Evolutionary conservation across 2,329 filamentous ascomycete genomes (phyloP), one percentile per base, ranked within the genome.

Genomic region (Kalaharituber pfeilii): DNA sequence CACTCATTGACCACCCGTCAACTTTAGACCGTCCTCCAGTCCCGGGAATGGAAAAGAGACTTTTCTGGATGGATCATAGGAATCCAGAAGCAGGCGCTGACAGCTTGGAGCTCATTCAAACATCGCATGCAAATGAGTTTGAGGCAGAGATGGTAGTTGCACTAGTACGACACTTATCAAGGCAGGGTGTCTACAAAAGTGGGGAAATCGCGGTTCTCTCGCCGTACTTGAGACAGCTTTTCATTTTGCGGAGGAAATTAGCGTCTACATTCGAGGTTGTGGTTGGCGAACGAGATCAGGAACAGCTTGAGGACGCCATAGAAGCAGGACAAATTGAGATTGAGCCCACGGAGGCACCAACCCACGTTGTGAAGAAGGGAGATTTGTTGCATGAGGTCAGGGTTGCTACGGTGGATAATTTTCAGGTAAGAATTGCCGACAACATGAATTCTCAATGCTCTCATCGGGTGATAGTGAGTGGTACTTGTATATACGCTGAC

Each of bases 211-310:
- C 85, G 0, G 69, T 88, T 0, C 65, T 87, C 1, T 84, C 81
- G 0, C 83, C 84, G 0, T 87, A 88, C 60, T 69, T 86, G 0
- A 82, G 81, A 0, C 82, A 86, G 59, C 65, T 87, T 0, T 73
- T 68, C 2, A 68, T 82, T 0, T 68, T 87, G 1, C 73, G 73
- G 58, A 60, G 61, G 2, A 59, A 67, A 1, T 64, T 65, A 2
- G 70, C 73, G 3, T 72, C 74, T 30, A 71, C 71, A 0, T 65
- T 66, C 49, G 63, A 67, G 29, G 63, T 67, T 39, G 55, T 67
- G 6, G 53, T 67, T 1, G 65, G 64, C 39, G 65, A 65, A 44
- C 59, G 59, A 8, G 65, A 68, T 53, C 59, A 67, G 49, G 65
- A 67, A 26, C 53, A 59, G 15, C 52, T 64, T 13, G 62, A 63